phyloP scores from a whole-genome alignment of 2,329 filamentous ascomycete genomes.

The Ilyonectria mors-panacis region DNA sequence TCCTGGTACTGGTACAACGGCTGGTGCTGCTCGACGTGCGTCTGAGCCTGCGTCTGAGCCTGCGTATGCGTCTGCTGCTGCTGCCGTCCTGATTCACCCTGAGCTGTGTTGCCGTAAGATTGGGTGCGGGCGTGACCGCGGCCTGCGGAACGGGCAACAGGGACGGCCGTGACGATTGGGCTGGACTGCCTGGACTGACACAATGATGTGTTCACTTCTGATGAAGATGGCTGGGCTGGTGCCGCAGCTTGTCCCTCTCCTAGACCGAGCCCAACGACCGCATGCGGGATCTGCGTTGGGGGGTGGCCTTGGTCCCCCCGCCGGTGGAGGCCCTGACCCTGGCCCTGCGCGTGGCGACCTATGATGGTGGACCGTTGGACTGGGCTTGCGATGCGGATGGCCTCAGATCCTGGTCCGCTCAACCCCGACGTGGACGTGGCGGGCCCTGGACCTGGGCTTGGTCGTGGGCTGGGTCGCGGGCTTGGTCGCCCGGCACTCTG shows the following conservation, averaged over 20 bases:
- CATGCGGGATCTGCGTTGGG: slow-evolving; percentile 46
- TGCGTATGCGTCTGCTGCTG: slow-evolving; percentile 1
- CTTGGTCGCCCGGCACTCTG: slow-evolving; percentile 15
- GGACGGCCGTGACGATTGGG: slow-evolving; percentile 17
- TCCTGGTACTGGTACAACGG: slow-evolving; percentile 10
- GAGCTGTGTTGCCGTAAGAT: slow-evolving; percentile 23
- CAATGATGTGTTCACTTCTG: slow-evolving; percentile 26
- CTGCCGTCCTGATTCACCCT: slow-evolving; percentile 13
- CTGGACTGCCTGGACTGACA: slow-evolving; percentile 26
- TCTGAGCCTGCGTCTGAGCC: slow-evolving; percentile 5
- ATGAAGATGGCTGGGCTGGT: slow-evolving; percentile 2
- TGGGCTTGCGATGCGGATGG: slow-evolving; percentile 30
- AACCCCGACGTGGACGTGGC: slow-evolving; percentile 39
- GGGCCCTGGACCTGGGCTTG: slow-evolving; percentile 30
- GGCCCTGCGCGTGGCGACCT: slow-evolving; percentile 40
- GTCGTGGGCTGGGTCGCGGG: slow-evolving; percentile 27
- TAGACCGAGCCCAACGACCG: slow-evolving; percentile 46
- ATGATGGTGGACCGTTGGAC: slow-evolving; percentile 47
- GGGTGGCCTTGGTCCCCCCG: slow-evolving; percentile 42
- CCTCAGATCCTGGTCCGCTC: slow-evolving; percentile 37
- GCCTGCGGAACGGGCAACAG: slow-evolving; percentile 16
- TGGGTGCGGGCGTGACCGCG: slow-evolving; percentile 27
- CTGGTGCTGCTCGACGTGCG: slow-evolving; percentile 4
- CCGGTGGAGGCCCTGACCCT: slow-evolving; percentile 45
- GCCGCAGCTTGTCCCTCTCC: slow-evolving; percentile 41